Base-by-base conservation (phyloP, 768 basidiomycete species). In the Tremella yokohamensis region DNA sequence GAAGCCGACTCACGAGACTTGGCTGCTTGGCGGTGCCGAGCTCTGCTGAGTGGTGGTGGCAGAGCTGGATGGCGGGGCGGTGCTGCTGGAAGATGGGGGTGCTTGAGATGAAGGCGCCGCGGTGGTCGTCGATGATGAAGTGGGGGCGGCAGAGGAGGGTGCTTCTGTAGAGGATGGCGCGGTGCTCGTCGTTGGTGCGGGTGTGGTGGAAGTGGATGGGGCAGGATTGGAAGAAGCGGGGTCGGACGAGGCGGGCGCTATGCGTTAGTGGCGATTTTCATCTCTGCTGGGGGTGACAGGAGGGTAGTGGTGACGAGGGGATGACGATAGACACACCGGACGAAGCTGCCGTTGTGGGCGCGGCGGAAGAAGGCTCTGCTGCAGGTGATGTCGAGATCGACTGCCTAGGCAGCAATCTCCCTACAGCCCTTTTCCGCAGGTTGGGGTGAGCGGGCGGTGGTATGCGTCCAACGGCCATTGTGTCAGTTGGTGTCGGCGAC, bases 221-320 rank as follows among this genome's bases (percentile, higher is more conserved):
- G 55, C 37, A 37, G 55, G 25, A 20, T 11, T n/a, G 54, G 53
- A 50, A 56, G 57, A 53, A 34, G 57, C 18, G 16, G 50, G 51
- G 12, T 38, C 40, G 45, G 58, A 52, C n/a, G 61, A 54, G 22
- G 26, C 22, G 38, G 54, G 54, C 25, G 53, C n/a, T 34, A 34
- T 34, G 29, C 29, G 29, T 34, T 34, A 34, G 29, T 34, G 29
- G 4, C 6, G 11, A 34, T 34, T 34, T 11, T 34, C 29, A 34
- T 34, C 4, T 34, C 29, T 20, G 57, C 37, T 2, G 38, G 40
- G 11, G 57, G 40, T 6, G 61, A 59, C 11, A 19, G 39, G 26
- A 56, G 29, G 20, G n/a, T 20, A 45, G 20, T 2, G 60, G 19
- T 18, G 39, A 40, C 12, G 54, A 53, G 15, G 59, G 49, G 20